These are phyloP conservation scores for Macrophomina pseudophaseolina DNA, from an alignment of 2,329 filamentous ascomycete genomes.

Conservation along the genomic window DNA sequence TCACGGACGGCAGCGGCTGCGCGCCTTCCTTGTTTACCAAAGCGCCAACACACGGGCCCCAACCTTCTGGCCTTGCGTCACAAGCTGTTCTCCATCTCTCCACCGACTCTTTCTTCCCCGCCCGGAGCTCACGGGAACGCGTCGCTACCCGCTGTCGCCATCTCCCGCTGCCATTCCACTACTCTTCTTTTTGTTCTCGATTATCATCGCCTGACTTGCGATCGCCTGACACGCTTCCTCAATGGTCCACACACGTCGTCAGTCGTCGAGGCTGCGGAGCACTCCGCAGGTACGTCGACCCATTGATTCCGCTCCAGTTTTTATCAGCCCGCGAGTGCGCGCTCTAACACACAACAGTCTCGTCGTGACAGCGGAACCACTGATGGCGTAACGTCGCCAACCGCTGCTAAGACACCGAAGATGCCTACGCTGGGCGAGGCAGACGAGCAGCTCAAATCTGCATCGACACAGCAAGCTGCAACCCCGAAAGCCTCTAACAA, in stretches of 20 bases:
- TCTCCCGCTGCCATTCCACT: neutral
- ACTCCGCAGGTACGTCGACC: slow-evolving; percentile 14
- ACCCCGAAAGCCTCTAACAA: slow-evolving; percentile 5
- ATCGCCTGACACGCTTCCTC: neutral
- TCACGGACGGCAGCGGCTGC: neutral
- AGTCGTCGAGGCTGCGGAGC: slow-evolving; percentile 23
- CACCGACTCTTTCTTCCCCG: neutral
- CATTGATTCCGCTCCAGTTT: neutral
- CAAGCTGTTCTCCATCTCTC: slow-evolving; percentile 7
- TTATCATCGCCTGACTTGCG: neutral
- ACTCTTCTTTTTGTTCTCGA: neutral
- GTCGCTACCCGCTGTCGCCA: neutral
- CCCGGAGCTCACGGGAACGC: neutral
- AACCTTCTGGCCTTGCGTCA: slow-evolving; percentile 14
- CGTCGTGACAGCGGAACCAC: neutral
- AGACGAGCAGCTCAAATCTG: slow-evolving; percentile 9
- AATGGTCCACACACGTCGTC: slow-evolving; percentile 22
- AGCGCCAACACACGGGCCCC: slow-evolving; percentile 8
- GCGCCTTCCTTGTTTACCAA: slow-evolving; percentile 17
- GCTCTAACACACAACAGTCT: neutral
- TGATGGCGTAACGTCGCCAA: neutral
- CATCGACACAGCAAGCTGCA: neutral
- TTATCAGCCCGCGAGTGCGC: neutral
- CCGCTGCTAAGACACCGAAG: slow-evolving; percentile 6
- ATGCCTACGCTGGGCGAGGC: slow-evolving; percentile 24